Base-by-base conservation (phyloP, 768 basidiomycete genomes). In the Russula olivacea region DNA sequence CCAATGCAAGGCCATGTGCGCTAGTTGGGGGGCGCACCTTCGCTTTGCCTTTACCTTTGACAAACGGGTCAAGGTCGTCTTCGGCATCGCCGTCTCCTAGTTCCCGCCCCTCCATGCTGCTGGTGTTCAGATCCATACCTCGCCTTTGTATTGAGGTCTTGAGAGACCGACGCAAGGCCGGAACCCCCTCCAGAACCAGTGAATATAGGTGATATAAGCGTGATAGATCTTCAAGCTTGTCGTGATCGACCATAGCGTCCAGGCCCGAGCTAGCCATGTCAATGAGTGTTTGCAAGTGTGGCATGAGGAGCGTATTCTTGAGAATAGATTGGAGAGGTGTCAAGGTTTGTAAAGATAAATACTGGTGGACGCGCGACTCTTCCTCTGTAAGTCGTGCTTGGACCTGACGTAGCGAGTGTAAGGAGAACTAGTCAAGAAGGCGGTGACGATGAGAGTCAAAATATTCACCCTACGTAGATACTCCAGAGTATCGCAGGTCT, bases 341-440 rank as follows among this genome's bases (percentile, higher is more conserved):
- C 0, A 82, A 80, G 1, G 94, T 96, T 61, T 85, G 80, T 4
- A 86, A 81, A 17, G 89, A 85, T 28, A 98, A 80, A 72, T 97
- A 98, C 69, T 94, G 88, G 61, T 91, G 83, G 14, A 88, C 85
- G 36, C 97, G 83, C 25, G 85, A 84, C 40, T 90, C 85, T 73
- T 99, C 97, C 21, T 89, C 85, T 10, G 84, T 79, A 59, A 98
- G 83, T 9, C 94, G 85, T 55, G 76, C 75, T 74, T 97, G 92
- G 10, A 85, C 88, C 92, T 95, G 72, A 67, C 25, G 55, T 58
- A 66, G 70, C 68, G 54, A 71, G 43, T 58, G 48, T 47, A 12
- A 17, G 60, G 34, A 10, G n/a, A 55, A 61, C 4, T 52, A 21
- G 40, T 23, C 32, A 21, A 15, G n/a, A 19, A 45, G 21, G 17